Percentiles rank a stretch among this genome's conserved stretches.
phyloP scores from a whole-genome alignment of 2,329 filamentous ascomycete species.

The Chalara sp. region DNA sequence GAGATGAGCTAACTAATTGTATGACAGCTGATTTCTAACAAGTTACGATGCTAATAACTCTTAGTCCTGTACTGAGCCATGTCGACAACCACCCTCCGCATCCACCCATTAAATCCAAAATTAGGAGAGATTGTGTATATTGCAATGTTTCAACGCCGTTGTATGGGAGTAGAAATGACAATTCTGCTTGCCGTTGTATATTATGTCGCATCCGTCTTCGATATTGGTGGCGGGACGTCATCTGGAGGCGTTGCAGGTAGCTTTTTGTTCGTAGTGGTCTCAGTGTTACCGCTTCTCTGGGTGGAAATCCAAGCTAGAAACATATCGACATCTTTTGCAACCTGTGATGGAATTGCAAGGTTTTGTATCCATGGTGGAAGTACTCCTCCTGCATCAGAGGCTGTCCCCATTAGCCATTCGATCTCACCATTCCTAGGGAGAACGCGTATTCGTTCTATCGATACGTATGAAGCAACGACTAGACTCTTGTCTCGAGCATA shows the following conservation, averaged over 20 bases:
- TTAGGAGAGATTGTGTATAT: too few relatives aligned
- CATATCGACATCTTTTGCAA: conserved; percentile 65
- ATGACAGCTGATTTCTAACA: too few relatives aligned
- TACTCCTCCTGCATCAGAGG: conserved; percentile 61
- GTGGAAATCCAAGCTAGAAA: conserved; percentile 55
- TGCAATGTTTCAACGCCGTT: too few relatives aligned
- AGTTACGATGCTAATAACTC: too few relatives aligned
- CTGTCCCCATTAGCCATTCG: conserved; percentile 61
- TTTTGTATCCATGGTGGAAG: conserved; percentile 63
- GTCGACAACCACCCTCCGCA: too few relatives aligned
- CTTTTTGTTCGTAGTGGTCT: conserved; percentile 1
- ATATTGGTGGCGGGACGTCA: conserved; percentile 3
- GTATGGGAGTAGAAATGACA: too few relatives aligned
- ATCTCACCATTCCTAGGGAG: conserved; percentile 34
- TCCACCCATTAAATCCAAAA: too few relatives aligned
- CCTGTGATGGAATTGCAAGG: conserved; percentile 50
- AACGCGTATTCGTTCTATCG: conserved; percentile 51
- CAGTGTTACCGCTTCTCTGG: conserved; percentile 11
- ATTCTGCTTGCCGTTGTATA: too few relatives aligned
- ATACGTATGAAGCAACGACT: conserved; percentile 55
- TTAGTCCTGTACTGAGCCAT: too few relatives aligned
- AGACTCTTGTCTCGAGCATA: conserved; percentile 37
- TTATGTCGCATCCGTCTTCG: background rate
- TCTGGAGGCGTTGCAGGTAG: conserved; percentile 1
- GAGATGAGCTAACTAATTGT: too few relatives aligned